Base-by-base conservation (phyloP, 768 basidiomycete species). In the Boletus rubropictus region DNA sequence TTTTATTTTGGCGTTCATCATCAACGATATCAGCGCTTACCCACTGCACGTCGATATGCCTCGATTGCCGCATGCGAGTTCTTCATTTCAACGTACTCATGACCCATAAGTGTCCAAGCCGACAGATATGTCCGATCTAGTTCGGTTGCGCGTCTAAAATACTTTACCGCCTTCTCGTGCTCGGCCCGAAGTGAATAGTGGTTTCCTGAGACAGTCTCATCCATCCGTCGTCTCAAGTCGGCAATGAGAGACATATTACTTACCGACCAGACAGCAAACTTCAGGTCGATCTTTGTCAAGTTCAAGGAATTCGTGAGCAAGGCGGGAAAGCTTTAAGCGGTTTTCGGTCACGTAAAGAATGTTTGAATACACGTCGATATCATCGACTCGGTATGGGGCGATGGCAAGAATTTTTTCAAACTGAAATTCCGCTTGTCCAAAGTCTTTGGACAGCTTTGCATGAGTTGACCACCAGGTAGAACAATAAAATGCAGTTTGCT, bases 41-140 rank as follows among this genome's bases (percentile, higher is more conserved):
- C 92, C 50, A 98, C 83, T 43, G 96, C 96, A 61, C 93, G 80
- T 45, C 96, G 81, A 67, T 98, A 99, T 9, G 93, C 89, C 69
- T 98, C 96, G 46, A 98, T 96, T 14, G 96, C 95, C 2, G 96
- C 96, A 73, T 98, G 94, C 5, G 92, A 92, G 66, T 99, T 98
- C 70, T 98, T 98, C 84, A 96, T 84, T 69, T 99, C 96, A 36
- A 99, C 88, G 58, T 89, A 97, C 68, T 98, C 96, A 60, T 99
- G 96, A 1, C 96, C 96, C 91, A 99, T 93, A 53, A 99, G 70
- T 4, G 95, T 98, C 96, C 96, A 99, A 5, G 96, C 96, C 7
- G 93, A 89, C 37, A 98, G 76, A 68, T 93, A 98, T 2, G 88
- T 93, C 46, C 89, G 80, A 65, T 99, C 94, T 39, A 99, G 79